Percentiles rank a stretch among this genome's conserved stretches.
Conservation (phyloP, 495 filamentous ascomycete genomes). For the Aspergillus biplanus region DNA sequence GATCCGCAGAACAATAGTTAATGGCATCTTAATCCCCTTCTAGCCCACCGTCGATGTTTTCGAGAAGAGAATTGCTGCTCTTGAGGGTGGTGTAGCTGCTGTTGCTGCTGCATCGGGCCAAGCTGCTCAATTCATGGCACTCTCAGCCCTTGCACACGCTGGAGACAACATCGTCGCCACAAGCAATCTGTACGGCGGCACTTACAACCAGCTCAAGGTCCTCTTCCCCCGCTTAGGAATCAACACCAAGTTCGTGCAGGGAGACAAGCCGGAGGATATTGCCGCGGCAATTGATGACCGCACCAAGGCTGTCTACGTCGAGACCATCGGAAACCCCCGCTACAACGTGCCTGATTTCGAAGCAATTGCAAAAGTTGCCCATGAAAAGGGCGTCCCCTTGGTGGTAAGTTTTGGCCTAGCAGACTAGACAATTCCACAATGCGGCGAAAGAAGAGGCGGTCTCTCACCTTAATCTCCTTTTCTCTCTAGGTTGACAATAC, state of each 20-base stretch:
- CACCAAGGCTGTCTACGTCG: constrained; percentile 95
- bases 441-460: neutral
- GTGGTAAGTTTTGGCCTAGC: constrained; percentile 62
- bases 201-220: constrained; percentile 98
- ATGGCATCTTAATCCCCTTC: neutral
- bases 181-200: constrained; percentile 92
- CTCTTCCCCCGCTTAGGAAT: constrained; percentile 86
- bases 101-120: constrained; percentile 90
- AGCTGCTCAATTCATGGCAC: constrained; percentile 91
- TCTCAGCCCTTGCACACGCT: constrained; percentile 77
- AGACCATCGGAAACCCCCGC: constrained; percentile 93
- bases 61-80: constrained; percentile 93
- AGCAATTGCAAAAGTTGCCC: constrained; percentile 77
- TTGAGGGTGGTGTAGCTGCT: constrained; percentile 92
- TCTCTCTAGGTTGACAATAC: constrained; percentile 82
- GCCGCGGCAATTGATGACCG: constrained; percentile 87
- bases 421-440: neutral
- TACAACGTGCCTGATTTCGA: constrained; percentile 95
- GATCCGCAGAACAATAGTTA: neutral
- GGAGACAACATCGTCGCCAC: constrained; percentile 97
- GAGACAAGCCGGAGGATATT: constrained; percentile 83
- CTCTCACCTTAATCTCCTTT: neutral
- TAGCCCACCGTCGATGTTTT: constrained; percentile 97
- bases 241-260: constrained; percentile 84
- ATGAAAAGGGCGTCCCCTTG: constrained; percentile 81